Conservation (phyloP, 176 grass and related monocot species). For the Cenchrus fungigraminus region DNA sequence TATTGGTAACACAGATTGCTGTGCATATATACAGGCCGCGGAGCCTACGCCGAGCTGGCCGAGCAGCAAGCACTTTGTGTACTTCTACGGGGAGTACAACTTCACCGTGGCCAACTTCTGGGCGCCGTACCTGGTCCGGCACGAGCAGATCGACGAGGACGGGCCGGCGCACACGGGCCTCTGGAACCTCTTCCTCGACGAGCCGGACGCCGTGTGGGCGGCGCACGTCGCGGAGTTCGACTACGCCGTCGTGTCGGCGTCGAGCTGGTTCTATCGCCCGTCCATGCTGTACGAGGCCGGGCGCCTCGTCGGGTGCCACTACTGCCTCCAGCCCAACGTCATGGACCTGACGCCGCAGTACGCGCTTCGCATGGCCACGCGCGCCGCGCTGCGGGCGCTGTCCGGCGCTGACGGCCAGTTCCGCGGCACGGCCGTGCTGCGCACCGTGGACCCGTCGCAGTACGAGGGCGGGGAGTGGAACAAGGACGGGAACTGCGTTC, state of each 20-base stretch:
- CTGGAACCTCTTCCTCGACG: slow-evolving; percentile 61
- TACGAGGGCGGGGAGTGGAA: slow-evolving; percentile 72
- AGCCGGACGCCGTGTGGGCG: slow-evolving; percentile 50
- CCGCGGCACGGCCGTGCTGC: slow-evolving; percentile 38
- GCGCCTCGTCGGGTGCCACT: slow-evolving; percentile 52
- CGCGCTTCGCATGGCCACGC: slow-evolving; percentile 51
- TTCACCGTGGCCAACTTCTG: slow-evolving; percentile 55
- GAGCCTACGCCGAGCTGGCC: not conserved
- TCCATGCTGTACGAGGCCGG: slow-evolving; percentile 52
- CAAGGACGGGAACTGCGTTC: slow-evolving; percentile 56
- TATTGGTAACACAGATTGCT: no score
- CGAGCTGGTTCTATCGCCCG: slow-evolving; percentile 65
- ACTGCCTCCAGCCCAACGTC: slow-evolving; percentile 39
- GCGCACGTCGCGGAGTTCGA: slow-evolving; percentile 36
- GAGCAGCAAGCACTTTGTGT: not conserved
- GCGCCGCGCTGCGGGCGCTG: slow-evolving; percentile 37
- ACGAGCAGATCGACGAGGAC: slow-evolving; percentile 12
- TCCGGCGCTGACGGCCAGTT: not conserved
- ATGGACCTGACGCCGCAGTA: slow-evolving; percentile 55
- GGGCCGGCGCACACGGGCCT: slow-evolving; percentile 38
- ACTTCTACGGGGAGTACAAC: slow-evolving; percentile 37
- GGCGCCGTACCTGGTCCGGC: slow-evolving; percentile 56
- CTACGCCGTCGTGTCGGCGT: slow-evolving; percentile 63
- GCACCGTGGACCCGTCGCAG: slow-evolving; percentile 64
- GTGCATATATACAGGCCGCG: not conserved